Conservation (phyloP, 2,329 filamentous ascomycete species). For the Neobulgaria alba region DNA sequence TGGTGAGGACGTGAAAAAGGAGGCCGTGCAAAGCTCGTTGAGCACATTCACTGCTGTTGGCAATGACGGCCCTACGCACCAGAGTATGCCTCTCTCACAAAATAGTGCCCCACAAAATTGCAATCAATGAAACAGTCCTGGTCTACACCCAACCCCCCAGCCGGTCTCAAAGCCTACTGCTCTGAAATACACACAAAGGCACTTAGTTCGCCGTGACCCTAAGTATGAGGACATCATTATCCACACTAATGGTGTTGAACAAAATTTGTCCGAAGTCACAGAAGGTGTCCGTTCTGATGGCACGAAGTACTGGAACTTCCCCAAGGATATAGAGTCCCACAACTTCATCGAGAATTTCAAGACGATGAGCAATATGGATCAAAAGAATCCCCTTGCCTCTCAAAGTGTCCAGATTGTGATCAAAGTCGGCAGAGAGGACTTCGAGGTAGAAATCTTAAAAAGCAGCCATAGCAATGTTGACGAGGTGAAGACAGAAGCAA, state of each 20-base stretch:
- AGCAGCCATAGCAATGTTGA: background rate
- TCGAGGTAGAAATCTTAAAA: slow-evolving; percentile 7
- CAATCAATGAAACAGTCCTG: too few species aligned
- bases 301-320: slow-evolving; percentile 2
- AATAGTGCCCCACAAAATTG: too few species aligned
- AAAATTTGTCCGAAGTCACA: slow-evolving; percentile 9
- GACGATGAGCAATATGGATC: slow-evolving; percentile 4
- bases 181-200: too few species aligned
- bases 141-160: too few species aligned
- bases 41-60: too few species aligned
- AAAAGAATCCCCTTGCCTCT: slow-evolving; percentile 8
- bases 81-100: too few species aligned
- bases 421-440: too few species aligned
- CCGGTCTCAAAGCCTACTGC: too few species aligned
- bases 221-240: slow-evolving; percentile 16
- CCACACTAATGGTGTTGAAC: slow-evolving; percentile 5
- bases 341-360: slow-evolving; percentile 4
- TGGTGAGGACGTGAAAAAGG: too few species aligned
- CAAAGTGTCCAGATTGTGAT: slow-evolving; percentile 16
- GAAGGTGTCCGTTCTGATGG: slow-evolving; percentile 8
- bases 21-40: too few species aligned
- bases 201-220: slow-evolving; percentile 7
- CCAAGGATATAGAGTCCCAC: slow-evolving; percentile 6
- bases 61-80: too few species aligned
- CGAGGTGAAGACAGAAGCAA: background rate